Evolutionary conservation across 768 basidiomycete species (phyloP), one percentile per base, ranked within the genome.

Genomic region (Mycena crocata): DNA sequence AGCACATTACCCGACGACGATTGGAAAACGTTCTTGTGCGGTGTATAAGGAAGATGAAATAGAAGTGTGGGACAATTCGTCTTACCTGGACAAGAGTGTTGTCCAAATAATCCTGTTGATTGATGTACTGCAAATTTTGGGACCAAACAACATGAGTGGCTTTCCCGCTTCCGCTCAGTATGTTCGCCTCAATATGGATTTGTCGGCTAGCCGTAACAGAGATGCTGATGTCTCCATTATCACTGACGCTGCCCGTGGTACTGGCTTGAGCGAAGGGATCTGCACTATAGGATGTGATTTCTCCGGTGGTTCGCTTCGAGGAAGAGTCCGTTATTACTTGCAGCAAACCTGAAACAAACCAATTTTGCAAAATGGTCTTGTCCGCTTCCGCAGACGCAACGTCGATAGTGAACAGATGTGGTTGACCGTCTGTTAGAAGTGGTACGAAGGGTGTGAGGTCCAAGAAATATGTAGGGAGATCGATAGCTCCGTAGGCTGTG

Each of bases 371-470:
- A 71, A 91, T 87, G n/a, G 82, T 78, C 63, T 90, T 90, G 71
- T 90, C 82, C 9, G 70, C 66, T 75, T 94, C 90, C 21, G 89
- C 88, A 6, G 93, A 93, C 24, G 83, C 86, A 45, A 94, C 89
- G 72, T 95, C 89, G 45, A 95, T 81, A 57, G 89, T 86, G 72
- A 94, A 84, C 49, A 81, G 89, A 75, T 94, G 94, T 24, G 88
- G 80, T n/a, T 85, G 75, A 3, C 89, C 89, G 62, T 92, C 91
- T 0, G 88, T 83, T 37, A 94, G 82, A 23, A 89, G 72, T 8
- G 91, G 91, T 0, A 90, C 84, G 74, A 94, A 94, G 1, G 93
- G 91, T 10, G 93, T 93, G 57, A 93, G 76, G 75, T 94, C 93
- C 23, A 94, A 69, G 75, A 89, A 89, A 75, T 93, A 94, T 2